Base-by-base conservation (phyloP, 352 stramenopile species). In the Phytophthora lateralis region DNA sequence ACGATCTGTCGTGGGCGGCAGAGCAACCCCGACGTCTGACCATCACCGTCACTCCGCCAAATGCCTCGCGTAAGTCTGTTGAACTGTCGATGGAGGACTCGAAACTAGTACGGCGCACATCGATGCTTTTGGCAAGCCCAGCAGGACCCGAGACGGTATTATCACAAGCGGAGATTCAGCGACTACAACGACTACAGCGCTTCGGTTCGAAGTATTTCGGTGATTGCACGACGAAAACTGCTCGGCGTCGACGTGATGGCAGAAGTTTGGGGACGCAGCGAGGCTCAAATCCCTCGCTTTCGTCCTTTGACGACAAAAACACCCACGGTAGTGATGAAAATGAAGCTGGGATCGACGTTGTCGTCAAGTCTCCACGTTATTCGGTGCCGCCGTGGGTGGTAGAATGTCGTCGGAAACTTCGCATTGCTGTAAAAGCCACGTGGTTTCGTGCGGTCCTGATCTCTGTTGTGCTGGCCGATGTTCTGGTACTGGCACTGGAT, bases 401-500 rank as follows among this genome's bases (percentile, higher is more conserved):
- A 0, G 26, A 52, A 6, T 44, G 67, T 30, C 80, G 78, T 9
- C 37, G 26, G 43, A 53, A 50, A 6, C 60, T 86, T 3, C 69
- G 68, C 6, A 15, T 52, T 2, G 42, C 71, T 9, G 75, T 90
- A 34, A 89, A 90, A 62, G 58, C 67, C 2, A 41, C 39, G 18
- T 70, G 42, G 48, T 92, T 89, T 54, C 81, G 81, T 10, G 51
- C 51, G 6, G 29, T 72, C 12, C 47, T 92, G 5, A 78, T 80
- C 42, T 41, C 71, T 34, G 62, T 86, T 21, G 71, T 90, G 26
- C 41, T 88, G 14, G 38, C 64, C 3, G 83, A 92, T 55, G 59
- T 88, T 6, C 50, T 82, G 0, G 83, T 85, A 15, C 59, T 92
- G 34, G 83, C 77, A 9, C 44, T 90, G 17, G 80, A 92, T 55